Percentiles rank a stretch among this genome's conserved stretches.
Evolutionary conservation across 305 asterid species (phyloP).

Genomic region (Solanum hybrid): DNA sequence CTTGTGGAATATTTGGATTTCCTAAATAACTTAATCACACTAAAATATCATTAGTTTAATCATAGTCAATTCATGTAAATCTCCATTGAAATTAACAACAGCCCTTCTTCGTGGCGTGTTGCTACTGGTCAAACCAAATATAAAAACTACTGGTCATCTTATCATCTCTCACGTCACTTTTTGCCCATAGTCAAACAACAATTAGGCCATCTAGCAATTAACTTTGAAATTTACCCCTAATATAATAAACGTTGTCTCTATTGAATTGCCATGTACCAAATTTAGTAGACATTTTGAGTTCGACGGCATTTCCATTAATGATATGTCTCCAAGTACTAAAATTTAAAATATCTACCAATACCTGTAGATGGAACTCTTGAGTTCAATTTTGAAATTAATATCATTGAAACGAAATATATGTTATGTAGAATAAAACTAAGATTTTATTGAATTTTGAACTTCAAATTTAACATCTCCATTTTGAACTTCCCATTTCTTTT

Average conservation of each 20-base stretch:
- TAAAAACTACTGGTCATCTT: constrained; percentile 1
- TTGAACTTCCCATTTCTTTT: no score
- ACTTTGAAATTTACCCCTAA: neutral
- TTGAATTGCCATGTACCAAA: neutral
- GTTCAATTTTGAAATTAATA: neutral
- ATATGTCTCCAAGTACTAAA: neutral
- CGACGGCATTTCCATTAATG: neutral
- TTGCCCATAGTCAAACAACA: constrained; percentile 15
- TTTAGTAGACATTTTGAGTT: neutral
- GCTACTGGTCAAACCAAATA: neutral
- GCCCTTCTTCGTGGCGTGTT: neutral
- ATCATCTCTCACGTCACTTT: constrained; percentile 26
- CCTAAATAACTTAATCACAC: neutral
- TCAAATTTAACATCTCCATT: no score
- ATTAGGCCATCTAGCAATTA: constrained; percentile 8
- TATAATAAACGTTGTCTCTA: neutral
- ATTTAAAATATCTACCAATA: neutral
- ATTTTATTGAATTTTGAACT: neutral
- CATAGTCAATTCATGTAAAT: neutral
- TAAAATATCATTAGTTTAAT: neutral
- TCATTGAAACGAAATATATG: neutral
- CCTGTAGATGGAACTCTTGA: neutral
- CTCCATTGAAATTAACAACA: neutral
- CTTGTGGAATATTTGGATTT: constrained; percentile 1
- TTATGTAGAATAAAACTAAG: no score